Base-by-base conservation (phyloP, 805 yeast genomes). In the Sugiyamaella smithiae region DNA sequence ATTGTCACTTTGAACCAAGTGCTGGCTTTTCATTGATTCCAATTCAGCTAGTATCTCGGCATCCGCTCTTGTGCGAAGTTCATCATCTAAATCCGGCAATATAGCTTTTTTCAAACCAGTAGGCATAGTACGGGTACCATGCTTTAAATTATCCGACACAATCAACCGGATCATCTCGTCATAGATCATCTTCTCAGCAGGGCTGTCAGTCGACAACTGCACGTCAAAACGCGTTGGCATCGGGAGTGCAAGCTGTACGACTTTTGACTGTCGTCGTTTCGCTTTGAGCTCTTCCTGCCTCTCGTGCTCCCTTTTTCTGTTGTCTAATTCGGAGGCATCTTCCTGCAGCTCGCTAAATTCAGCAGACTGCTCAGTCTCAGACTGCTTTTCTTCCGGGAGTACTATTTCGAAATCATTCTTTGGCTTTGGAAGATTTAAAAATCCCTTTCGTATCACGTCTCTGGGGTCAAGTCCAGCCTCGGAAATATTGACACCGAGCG, bases 201-300 rank as follows among this genome's bases (percentile, higher is more conserved):
- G 33, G 8, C 14, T 16, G 4, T 29, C 7, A 29, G 14, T 16
- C 5, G 33, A 6, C 5, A 29, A 4, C 12, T 29, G 16, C 12
- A 29, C 14, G 8, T 3, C 4, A 4, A 29, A 16, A 29, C 12
- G 5, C 12, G 25, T 11, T 5, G 67, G 63, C 38, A 59, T 55
- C 45, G 70, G 67, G 6, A 81, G 65, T 0, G 69, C 75, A 43
- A 63, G 61, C 56, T 75, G 78, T 1, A 78, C 62, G 1, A 69
- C 81, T 49, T 67, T 72, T 0, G 84, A 75, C 42, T 79, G 57
- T 33, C 79, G 61, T 5, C 67, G 54, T 29, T 67, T 51, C 9
- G 64, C 66, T 22, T 50, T 50, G 35, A 51, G 55, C 14, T 48
- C 54, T 40, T 57, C 51, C 22, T 45, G 31, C 43, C 60, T 46